phyloP scores from a whole-genome alignment of 176 grass and related monocot genomes.

The Musa beccarii region DNA sequence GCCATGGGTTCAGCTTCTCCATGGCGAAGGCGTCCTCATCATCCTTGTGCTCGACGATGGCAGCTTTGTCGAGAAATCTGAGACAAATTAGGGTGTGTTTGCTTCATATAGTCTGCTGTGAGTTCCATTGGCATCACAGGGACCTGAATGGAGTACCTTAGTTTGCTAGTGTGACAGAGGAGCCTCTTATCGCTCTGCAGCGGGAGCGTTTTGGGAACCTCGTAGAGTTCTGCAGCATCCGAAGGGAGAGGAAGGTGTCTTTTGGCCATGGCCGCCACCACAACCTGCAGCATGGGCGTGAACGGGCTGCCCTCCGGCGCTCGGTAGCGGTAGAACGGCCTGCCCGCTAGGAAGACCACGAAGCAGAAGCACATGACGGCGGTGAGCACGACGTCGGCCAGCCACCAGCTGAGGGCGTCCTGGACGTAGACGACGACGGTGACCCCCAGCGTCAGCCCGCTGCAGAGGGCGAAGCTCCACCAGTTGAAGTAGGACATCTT shows the following conservation, averaged over 20 bases:
- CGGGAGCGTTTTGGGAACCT: conserved; percentile 24
- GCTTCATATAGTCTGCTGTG: not conserved
- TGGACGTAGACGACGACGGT: conserved; percentile 47
- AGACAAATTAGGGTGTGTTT: not conserved
- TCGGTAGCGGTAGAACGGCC: conserved; percentile 46
- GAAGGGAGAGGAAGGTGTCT: conserved; percentile 32
- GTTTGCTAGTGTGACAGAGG: conserved; percentile 51
- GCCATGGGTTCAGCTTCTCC: conserved; percentile 30
- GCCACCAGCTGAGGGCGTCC: conserved; percentile 48
- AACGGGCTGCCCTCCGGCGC: conserved; percentile 41
- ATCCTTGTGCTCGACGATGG: conserved; percentile 42
- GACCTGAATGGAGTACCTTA: conserved; percentile 13
- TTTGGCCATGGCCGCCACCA: conserved; percentile 45
- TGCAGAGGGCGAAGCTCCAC: conserved; percentile 76
- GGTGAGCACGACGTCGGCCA: conserved; percentile 40
- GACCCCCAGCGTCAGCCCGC: conserved; percentile 49
- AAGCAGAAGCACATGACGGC: conserved; percentile 43
- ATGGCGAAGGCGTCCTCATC: not conserved
- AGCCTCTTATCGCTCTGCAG: conserved; percentile 32
- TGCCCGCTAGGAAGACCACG: conserved; percentile 43
- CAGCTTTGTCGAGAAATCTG: conserved; percentile 79
- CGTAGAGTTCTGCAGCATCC: conserved; percentile 41
- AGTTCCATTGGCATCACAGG: not conserved
- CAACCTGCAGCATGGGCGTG: conserved; percentile 49
- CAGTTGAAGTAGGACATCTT: conserved; percentile 99